Evolutionary conservation across 148 eudicot genomes (phyloP).

Genomic region (Linanthus parryae): DNA sequence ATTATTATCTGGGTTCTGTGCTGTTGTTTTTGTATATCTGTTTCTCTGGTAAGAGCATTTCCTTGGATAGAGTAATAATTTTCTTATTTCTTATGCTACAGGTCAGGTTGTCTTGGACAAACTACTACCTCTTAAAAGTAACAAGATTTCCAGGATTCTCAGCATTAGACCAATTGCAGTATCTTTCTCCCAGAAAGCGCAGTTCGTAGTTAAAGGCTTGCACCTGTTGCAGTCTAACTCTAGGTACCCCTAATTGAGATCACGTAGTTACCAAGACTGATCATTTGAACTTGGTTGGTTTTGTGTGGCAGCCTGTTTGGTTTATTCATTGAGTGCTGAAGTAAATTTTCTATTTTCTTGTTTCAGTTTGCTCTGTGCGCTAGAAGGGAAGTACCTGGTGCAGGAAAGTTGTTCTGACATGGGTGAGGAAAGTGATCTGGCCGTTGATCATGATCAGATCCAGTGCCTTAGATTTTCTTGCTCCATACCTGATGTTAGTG

Average conservation of each 20-base stretch:
- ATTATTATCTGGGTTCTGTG: neutral
- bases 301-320: too few relatives aligned
- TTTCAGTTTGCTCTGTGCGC: constrained; percentile 71
- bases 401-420: constrained; percentile 46
- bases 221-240: constrained; percentile 52
- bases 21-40: neutral
- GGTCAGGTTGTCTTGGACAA: constrained; percentile 79
- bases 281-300: too few relatives aligned
- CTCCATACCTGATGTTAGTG: constrained; percentile 54
- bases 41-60: neutral
- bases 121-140: constrained; percentile 38
- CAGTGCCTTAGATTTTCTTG: constrained; percentile 58
- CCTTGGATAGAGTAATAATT: neutral
- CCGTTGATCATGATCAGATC: constrained; percentile 31
- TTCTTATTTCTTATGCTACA: constrained; percentile 25
- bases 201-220: constrained; percentile 56
- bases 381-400: constrained; percentile 74
- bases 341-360: constrained; percentile 1
- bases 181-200: constrained; percentile 45
- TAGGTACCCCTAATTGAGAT: constrained; percentile 39
- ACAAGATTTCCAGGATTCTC: constrained; percentile 37
- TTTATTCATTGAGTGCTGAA: too few relatives aligned
- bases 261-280: neutral
- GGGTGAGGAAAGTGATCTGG: constrained; percentile 30
- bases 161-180: constrained; percentile 85